Evolutionary conservation across 129 eudicot genomes (phyloP), one percentile per base, ranked within the genome.

Genomic region (Lactuca sativa): DNA sequence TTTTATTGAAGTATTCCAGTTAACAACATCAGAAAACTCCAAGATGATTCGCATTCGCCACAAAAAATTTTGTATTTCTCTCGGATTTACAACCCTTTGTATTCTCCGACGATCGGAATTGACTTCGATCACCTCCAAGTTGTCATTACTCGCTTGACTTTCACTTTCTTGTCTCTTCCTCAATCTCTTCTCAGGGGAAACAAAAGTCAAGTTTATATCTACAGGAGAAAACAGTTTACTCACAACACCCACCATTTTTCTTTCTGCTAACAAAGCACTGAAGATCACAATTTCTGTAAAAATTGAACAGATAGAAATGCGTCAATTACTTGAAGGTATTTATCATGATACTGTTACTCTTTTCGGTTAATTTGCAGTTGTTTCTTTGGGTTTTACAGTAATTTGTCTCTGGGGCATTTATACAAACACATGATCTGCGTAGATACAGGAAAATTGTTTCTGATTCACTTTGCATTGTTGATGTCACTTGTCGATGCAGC

Each of bases 51-150:
- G 66, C 72, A 55, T 55, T 64, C 37, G 66, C 72, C 73, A 57
- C 73, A 44, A 66, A 74, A 63, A 7, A 7, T 47, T 16, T 73
- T 54, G 44, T 73, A 53, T 6, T 64, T 55, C 30, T 53, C 4
- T 64, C 13, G 34, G 65, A 37, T 62, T 73, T 14, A 17, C 15
- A 38, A 52, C 48, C 12, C 74, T 66, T 75, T 49, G 73, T 16
- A 66, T 66, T 41, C 73, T 75, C 79, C 74, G 79, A 47, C 25
- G 33, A 17, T 13, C 6, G 48, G 31, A 9, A 10, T 65, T 74
- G 53, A 74, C 73, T 74, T 74, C 79, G 67, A 56, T 56, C 59
- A 44, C 66, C 73, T 43, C 66, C 66, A 74, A 31, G 67, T 34
- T 74, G 79, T 74, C 61, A 44, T 55, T 63, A 73, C 31, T 73